Conservation (phyloP, 306 rosid genomes). For the Citrullus mucosospermus region DNA sequence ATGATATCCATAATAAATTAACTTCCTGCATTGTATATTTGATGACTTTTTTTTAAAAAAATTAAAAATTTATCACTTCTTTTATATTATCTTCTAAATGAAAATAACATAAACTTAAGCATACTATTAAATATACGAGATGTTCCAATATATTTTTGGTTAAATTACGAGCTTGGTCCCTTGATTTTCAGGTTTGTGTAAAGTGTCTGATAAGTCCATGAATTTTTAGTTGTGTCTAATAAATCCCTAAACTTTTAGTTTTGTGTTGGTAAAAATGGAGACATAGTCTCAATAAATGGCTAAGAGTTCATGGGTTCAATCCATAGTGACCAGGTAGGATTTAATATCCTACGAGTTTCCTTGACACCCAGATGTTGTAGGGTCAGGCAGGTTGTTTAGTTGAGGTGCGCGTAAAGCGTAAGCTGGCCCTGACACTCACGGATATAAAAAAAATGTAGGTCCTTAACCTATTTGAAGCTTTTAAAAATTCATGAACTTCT, state of each 20-base stretch:
- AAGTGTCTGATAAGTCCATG: neutral
- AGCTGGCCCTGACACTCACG: too few relatives aligned
- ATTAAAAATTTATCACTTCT: neutral
- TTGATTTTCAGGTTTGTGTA: neutral
- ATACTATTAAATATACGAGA: too few relatives aligned
- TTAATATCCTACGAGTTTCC: too few relatives aligned
- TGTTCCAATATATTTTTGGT: neutral
- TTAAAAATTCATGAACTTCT: neutral
- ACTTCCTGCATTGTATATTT: neutral
- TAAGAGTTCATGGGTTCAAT: too few relatives aligned
- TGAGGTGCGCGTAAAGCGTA: too few relatives aligned
- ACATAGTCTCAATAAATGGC: too few relatives aligned
- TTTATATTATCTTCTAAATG: neutral
- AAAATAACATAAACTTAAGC: neutral
- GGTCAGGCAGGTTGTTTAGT: too few relatives aligned
- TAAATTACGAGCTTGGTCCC: neutral
- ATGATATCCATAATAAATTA: neutral
- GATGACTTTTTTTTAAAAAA: neutral
- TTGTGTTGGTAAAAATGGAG: neutral
- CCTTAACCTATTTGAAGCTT: neutral
- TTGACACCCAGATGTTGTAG: too few relatives aligned
- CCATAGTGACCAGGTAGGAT: too few relatives aligned
- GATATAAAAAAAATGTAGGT: neutral
- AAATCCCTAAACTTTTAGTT: too few relatives aligned
- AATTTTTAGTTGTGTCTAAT: neutral